Evolutionary conservation across 495 filamentous ascomycete genomes (phyloP).

Genomic region (Paragyromitra xinjiangensis): DNA sequence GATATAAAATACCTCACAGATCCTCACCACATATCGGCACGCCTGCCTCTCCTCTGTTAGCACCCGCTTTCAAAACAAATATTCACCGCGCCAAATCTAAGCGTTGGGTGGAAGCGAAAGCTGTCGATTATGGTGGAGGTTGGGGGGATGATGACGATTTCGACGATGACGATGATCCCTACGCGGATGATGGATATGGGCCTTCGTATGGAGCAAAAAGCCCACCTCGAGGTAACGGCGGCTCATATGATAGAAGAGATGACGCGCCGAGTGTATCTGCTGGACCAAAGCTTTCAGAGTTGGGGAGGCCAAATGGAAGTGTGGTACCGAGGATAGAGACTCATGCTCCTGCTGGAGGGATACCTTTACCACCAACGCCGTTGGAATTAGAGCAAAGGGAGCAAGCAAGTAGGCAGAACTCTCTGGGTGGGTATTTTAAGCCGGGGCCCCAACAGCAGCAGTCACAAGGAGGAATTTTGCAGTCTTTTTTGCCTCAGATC

Average conservation of each 20-base stretch:
- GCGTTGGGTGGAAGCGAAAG: slow-evolving; percentile 93
- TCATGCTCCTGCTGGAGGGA: slow-evolving; percentile 23
- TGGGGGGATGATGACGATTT: slow-evolving; percentile 88
- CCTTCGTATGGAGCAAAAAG: slow-evolving; percentile 26
- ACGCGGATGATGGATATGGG: slow-evolving; percentile 39
- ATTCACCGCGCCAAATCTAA: slow-evolving; percentile 90
- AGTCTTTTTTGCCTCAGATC: slow-evolving; percentile 45
- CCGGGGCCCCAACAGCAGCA: slow-evolving; percentile 18
- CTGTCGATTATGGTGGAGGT: slow-evolving; percentile 87
- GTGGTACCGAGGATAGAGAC: slow-evolving; percentile 40
- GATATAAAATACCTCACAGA: slow-evolving; percentile 28
- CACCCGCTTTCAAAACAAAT: slow-evolving; percentile 76
- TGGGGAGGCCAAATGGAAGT: slow-evolving; percentile 38
- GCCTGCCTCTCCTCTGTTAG: slow-evolving; percentile 56
- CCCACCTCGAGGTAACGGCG: slow-evolving; percentile 20
- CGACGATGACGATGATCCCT: slow-evolving; percentile 72
- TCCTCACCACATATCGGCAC: slow-evolving; percentile 41
- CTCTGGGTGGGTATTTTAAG: slow-evolving; percentile 25
- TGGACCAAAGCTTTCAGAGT: slow-evolving; percentile 22
- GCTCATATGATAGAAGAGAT: slow-evolving; percentile 42
- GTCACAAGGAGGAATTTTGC: slow-evolving; percentile 36
- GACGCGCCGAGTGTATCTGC: slow-evolving; percentile 27
- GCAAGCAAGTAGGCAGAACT: slow-evolving; percentile 25
- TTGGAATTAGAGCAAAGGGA: slow-evolving; percentile 54
- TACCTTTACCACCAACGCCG: slow-evolving; percentile 53